These are phyloP conservation scores for Mrakia blollopis DNA, from an alignment of 768 basidiomycete genomes.

Conservation along the genomic window DNA sequence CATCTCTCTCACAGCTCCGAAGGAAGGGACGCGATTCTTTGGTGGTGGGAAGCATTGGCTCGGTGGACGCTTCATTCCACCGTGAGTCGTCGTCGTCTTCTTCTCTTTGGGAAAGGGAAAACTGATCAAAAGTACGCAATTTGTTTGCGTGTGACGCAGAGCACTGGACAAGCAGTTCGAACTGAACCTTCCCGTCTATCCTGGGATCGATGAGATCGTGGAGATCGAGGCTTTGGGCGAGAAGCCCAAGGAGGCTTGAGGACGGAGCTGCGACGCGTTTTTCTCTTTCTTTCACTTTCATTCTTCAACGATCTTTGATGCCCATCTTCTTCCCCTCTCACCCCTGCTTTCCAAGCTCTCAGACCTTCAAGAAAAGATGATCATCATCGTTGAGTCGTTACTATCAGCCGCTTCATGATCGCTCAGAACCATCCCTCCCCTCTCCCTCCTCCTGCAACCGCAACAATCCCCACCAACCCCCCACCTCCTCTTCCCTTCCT, in stretches of 20 bases:
- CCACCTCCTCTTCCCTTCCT: not conserved
- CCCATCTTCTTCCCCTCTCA: no score
- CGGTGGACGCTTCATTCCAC: conserved; percentile 87
- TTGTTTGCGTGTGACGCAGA: no score
- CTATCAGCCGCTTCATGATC: no score
- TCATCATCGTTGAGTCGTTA: no score
- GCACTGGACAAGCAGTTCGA: conserved; percentile 64
- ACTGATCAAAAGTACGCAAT: no score
- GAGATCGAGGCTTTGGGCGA: conserved; percentile 53
- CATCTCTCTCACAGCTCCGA: conserved; percentile 89
- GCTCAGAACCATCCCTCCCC: not conserved
- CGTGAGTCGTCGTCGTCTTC: conserved; percentile 53
- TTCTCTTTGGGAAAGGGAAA: no score
- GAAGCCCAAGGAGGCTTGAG: not conserved
- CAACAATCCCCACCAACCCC: no score
- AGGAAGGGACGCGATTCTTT: conserved; percentile 73
- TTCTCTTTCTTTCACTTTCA: not conserved
- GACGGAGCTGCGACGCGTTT: not conserved
- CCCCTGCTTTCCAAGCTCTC: no score
- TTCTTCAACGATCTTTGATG: not conserved
- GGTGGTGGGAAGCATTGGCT: conserved; percentile 75
- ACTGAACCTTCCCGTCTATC: conserved; percentile 77
- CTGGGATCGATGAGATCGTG: conserved; percentile 70
- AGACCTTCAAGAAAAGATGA: no score
- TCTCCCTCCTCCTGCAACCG: not conserved